phyloP scores from a whole-genome alignment of 106 monocot species.

The Acorus gramineus region DNA sequence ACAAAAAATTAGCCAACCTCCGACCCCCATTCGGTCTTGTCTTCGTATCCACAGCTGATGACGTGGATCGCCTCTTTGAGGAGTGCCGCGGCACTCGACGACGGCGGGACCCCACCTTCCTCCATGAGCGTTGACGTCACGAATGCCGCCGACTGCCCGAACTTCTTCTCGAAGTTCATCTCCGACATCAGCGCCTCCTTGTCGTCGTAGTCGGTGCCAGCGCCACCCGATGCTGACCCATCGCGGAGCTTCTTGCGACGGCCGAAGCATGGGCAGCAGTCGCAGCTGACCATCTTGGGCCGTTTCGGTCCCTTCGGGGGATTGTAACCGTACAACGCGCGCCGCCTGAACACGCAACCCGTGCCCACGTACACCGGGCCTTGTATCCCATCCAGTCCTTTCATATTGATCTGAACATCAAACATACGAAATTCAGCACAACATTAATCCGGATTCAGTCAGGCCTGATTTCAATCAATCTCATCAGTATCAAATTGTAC shows the following conservation, averaged over 20 bases:
- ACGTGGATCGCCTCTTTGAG: conserved; percentile 98
- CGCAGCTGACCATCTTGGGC: conserved; percentile 91
- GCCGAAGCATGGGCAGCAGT: conserved; percentile 92
- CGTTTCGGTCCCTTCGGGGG: conserved; percentile 84
- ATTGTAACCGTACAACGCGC: conserved; percentile 83
- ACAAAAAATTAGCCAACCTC: conserved; percentile 29
- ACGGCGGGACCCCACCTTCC: conserved; percentile 85
- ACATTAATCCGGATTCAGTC: no score
- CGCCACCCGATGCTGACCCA: no score
- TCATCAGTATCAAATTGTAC: no score
- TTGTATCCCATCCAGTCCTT: conserved; percentile 93
- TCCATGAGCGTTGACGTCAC: conserved; percentile 96
- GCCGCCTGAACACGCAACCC: conserved; percentile 83
- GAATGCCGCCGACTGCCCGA: conserved; percentile 86
- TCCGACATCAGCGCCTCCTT: conserved; percentile 62
- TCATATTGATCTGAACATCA: conserved; percentile 83
- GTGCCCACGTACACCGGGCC: conserved; percentile 96
- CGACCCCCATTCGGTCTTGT: conserved; percentile 89
- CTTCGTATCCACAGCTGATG: conserved; percentile 96
- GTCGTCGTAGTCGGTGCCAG: conserved; percentile 24
- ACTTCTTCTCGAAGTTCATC: conserved; percentile 95
- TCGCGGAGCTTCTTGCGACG: conserved; percentile 49
- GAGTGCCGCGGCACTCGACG: conserved; percentile 77
- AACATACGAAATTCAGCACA: no score
- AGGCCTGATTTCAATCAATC: no score